Evolutionary conservation across 2,329 filamentous ascomycete species (phyloP).

Genomic region (Penicillium sp.): DNA sequence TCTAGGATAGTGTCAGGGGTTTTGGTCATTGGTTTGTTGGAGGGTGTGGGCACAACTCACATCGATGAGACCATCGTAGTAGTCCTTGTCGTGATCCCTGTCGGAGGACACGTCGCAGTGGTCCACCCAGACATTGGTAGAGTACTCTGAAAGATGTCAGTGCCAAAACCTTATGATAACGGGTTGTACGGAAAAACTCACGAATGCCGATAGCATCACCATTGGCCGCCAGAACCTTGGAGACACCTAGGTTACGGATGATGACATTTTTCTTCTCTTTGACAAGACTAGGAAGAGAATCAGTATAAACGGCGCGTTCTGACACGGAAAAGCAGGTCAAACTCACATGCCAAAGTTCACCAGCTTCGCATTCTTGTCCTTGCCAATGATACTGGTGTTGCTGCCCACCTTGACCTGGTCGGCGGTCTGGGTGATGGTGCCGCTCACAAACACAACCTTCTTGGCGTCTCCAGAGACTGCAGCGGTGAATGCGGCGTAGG

Average conservation of each 20-base stretch:
- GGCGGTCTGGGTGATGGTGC: slow-evolving; percentile 47
- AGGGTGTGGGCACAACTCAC: slow-evolving; percentile 17
- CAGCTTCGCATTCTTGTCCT: slow-evolving; percentile 57
- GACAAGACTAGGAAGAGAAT: slow-evolving; percentile 46
- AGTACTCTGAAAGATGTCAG: slow-evolving; percentile 25
- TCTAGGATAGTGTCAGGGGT: slow-evolving; percentile 8
- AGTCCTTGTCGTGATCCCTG: slow-evolving; percentile 64
- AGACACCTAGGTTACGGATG: slow-evolving; percentile 63
- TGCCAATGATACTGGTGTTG: slow-evolving; percentile 56
- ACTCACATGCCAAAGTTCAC: slow-evolving; percentile 46
- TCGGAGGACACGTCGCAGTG: slow-evolving; percentile 67
- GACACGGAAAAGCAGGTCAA: not conserved
- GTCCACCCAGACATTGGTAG: slow-evolving; percentile 65
- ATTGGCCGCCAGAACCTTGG: slow-evolving; percentile 57
- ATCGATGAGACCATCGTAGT: slow-evolving; percentile 69
- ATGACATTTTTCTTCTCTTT: slow-evolving; percentile 63
- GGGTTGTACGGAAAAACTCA: slow-evolving; percentile 40
- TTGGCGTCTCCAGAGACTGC: slow-evolving; percentile 52
- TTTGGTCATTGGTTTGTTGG: no score
- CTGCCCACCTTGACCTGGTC: slow-evolving; percentile 51
- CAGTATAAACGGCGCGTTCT: not conserved
- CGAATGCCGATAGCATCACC: slow-evolving; percentile 65
- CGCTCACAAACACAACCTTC: slow-evolving; percentile 51
- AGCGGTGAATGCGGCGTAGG: slow-evolving; percentile 52
- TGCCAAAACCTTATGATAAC: no score